These are phyloP conservation scores for Rutidosis leptorrhynchoides DNA, from an alignment of 129 eudicot genomes.

Conservation along the genomic window DNA sequence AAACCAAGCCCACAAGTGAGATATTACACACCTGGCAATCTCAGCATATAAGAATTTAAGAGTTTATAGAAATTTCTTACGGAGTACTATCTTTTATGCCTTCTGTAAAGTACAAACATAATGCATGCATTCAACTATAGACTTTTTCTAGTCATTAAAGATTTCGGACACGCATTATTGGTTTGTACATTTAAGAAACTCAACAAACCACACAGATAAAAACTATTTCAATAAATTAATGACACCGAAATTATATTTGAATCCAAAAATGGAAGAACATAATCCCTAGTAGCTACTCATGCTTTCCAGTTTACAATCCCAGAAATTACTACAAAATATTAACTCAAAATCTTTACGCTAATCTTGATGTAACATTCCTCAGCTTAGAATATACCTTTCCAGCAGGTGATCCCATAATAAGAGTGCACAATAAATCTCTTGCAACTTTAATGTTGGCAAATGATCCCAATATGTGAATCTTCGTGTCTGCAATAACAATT, in stretches of 20 bases:
- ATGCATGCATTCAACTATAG: neutral
- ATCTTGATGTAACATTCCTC: slow-evolving; percentile 61
- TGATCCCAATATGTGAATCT: slow-evolving; percentile 77
- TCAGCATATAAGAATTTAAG: neutral
- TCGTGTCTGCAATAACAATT: slow-evolving; percentile 69
- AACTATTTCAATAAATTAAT: neutral
- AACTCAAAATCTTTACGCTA: slow-evolving; percentile 63
- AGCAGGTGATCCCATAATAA: slow-evolving; percentile 69
- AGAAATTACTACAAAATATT: neutral
- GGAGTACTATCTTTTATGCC: neutral
- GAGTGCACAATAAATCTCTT: slow-evolving; percentile 62
- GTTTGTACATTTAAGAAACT: no score
- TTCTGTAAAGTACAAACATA: neutral
- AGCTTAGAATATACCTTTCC: slow-evolving; percentile 70
- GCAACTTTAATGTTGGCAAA: slow-evolving; percentile 71
- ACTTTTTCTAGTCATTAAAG: no score
- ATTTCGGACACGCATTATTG: no score
- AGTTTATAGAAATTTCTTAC: neutral
- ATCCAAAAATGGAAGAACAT: slow-evolving; percentile 12
- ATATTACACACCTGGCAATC: neutral
- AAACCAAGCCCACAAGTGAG: neutral
- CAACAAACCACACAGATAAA: slow-evolving; percentile 1
- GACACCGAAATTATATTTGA: neutral
- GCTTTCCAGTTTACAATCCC: slow-evolving; percentile 11
- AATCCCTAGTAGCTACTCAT: neutral